phyloP scores from a whole-genome alignment of 345 rosid species.

The Dimocarpus longan region DNA sequence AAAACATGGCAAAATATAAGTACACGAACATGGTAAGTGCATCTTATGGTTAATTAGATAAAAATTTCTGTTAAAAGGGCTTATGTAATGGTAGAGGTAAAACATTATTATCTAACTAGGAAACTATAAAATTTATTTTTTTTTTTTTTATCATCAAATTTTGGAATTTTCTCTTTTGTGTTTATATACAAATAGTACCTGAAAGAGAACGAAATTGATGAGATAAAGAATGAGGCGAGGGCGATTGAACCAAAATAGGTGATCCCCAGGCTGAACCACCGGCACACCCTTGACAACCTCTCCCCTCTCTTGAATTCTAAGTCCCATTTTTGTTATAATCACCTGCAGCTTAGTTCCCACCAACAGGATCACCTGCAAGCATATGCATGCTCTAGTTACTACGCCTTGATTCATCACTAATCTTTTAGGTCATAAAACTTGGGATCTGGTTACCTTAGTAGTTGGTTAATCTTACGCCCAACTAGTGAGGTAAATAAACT shows the following conservation, averaged over 20 bases:
- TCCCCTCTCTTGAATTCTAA: slow-evolving; percentile 71
- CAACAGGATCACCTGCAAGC: slow-evolving; percentile 65
- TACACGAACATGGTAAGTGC: not conserved
- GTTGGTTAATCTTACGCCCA: no score
- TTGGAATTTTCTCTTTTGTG: no score
- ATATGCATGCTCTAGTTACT: not conserved
- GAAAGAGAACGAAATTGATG: slow-evolving; percentile 84
- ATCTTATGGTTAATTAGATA: not conserved
- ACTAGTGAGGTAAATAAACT: no score
- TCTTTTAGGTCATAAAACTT: no score
- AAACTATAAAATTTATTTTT: no score
- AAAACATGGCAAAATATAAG: no score
- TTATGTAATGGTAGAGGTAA: no score
- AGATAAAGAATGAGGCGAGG: slow-evolving; percentile 83
- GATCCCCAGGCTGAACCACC: slow-evolving; percentile 77
- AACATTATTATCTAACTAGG: no score
- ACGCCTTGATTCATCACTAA: not conserved
- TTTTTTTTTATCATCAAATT: no score
- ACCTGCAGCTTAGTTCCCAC: slow-evolving; percentile 91
- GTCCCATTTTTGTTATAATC: slow-evolving; percentile 85
- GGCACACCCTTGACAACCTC: slow-evolving; percentile 81
- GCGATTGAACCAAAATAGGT: slow-evolving; percentile 89
- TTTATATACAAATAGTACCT: slow-evolving; percentile 40
- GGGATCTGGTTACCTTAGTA: no score
- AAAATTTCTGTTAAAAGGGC: not conserved